phyloP scores from a whole-genome alignment of 305 asterid species.

The Plantago rigida region DNA sequence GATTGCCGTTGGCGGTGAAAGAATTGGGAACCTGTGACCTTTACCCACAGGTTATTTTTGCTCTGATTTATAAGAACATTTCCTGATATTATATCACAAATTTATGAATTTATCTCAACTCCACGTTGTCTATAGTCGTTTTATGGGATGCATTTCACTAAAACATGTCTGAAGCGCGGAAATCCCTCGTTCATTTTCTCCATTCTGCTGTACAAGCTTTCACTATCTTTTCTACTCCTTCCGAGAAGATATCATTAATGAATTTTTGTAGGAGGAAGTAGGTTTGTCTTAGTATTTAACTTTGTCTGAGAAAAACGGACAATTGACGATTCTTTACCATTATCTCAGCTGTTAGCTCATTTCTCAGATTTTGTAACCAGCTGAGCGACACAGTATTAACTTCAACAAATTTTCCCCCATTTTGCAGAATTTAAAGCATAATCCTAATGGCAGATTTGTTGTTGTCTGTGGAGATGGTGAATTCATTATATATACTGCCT shows the following conservation, averaged over 20 bases:
- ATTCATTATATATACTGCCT: slow-evolving; percentile 79
- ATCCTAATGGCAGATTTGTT: slow-evolving; percentile 87
- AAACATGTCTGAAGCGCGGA: slow-evolving; percentile 6
- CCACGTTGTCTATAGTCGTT: slow-evolving; percentile 4
- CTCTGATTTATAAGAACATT: slow-evolving; percentile 12
- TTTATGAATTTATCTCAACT: slow-evolving; percentile 11
- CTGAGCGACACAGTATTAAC: slow-evolving; percentile 18
- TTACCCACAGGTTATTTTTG: slow-evolving; percentile 38
- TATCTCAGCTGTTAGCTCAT: not conserved
- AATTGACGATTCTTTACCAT: not conserved
- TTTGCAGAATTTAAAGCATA: slow-evolving; percentile 81
- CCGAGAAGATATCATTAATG: not conserved
- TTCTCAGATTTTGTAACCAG: not conserved
- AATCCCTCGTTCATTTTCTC: not conserved
- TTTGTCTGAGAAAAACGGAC: not conserved
- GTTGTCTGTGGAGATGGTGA: slow-evolving; percentile 95
- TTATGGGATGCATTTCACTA: slow-evolving; percentile 10
- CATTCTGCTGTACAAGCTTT: slow-evolving; percentile 1
- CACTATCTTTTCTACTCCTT: not conserved
- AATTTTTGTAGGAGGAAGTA: too few species aligned
- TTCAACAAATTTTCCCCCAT: not conserved
- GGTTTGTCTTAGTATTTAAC: not conserved
- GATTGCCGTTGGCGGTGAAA: slow-evolving; percentile 87
- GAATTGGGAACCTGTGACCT: slow-evolving; percentile 97
- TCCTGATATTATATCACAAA: slow-evolving; percentile 10